These are phyloP conservation scores for Hypoxylon sp. DNA, from an alignment of 2,329 filamentous ascomycete species.

Conservation along the genomic window DNA sequence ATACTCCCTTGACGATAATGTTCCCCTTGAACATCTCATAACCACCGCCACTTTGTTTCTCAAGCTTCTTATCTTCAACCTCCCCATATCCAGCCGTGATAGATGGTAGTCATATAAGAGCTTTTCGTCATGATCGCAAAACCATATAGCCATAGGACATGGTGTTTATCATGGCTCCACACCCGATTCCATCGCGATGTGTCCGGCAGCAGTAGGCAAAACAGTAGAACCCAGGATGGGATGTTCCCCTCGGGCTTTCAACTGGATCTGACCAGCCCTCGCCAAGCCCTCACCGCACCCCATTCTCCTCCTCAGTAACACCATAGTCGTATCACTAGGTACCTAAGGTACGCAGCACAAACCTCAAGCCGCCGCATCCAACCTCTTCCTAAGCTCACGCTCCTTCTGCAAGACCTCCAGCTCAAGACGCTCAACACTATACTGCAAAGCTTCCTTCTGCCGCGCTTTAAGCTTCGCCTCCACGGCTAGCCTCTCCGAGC, in stretches of 20 bases:
- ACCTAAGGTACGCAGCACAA: neutral
- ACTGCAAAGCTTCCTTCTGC: constrained; percentile 88
- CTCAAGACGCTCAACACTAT: constrained; percentile 88
- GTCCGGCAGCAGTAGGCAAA: neutral
- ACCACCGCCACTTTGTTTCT: neutral
- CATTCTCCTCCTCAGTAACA: neutral
- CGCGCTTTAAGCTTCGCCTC: constrained; percentile 67
- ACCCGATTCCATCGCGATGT: neutral
- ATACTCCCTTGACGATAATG: neutral
- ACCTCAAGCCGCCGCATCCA: constrained; percentile 58
- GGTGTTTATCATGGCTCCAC: neutral
- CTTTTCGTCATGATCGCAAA: neutral
- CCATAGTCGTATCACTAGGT: neutral
- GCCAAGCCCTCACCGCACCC: neutral
- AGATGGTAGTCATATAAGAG: neutral
- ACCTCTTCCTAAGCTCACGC: constrained; percentile 68
- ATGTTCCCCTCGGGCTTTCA: neutral
- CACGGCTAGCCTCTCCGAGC: constrained; percentile 63
- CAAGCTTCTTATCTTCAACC: neutral
- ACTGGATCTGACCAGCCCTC: neutral
- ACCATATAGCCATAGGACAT: neutral
- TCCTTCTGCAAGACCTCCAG: constrained; percentile 86
- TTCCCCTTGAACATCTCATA: neutral
- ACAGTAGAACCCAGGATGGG: neutral
- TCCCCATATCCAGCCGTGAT: neutral